Evolutionary conservation across 2,329 filamentous ascomycete genomes (phyloP).

Genomic region (Lasiodiplodia citricola): DNA sequence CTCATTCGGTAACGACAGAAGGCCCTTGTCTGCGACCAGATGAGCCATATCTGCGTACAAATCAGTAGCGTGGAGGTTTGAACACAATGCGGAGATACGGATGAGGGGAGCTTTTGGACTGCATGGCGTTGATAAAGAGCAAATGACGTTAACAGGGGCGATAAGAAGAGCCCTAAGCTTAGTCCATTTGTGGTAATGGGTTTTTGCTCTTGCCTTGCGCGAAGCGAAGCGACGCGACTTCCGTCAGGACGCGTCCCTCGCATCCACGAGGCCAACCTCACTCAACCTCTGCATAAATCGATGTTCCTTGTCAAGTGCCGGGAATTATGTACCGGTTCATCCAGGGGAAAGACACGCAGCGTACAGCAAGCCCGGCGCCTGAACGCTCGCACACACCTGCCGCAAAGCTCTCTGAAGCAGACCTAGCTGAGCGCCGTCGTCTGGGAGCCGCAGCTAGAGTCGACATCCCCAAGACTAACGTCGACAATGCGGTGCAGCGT

Average conservation of each 20-base stretch:
- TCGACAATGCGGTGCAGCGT: background rate
- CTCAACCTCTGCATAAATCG: background rate
- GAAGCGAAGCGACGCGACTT: background rate
- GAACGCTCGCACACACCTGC: background rate
- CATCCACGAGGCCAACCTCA: background rate
- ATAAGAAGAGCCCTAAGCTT: constrained; percentile 2
- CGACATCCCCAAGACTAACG: background rate
- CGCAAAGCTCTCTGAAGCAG: background rate
- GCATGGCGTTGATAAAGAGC: background rate
- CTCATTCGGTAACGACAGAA: constrained; percentile 43
- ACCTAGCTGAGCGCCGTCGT: background rate
- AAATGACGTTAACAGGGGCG: constrained; percentile 8
- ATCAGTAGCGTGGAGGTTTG: background rate
- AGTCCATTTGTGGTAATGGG: background rate
- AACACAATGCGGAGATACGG: background rate
- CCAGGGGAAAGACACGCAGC: background rate
- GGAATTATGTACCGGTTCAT: background rate
- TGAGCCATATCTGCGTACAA: constrained; percentile 26
- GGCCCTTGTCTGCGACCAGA: background rate
- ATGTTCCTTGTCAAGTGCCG: background rate
- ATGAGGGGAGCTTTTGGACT: constrained; percentile 24
- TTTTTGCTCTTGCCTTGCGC: background rate
- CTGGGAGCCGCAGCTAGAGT: background rate
- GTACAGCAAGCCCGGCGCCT: background rate
- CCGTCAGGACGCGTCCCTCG: constrained; percentile 3